A percentile compares a stretch with the other conserved stretches of the same genome.
Evolutionary conservation across 768 basidiomycete species (phyloP).

Genomic region (Hydnum rufescens): DNA sequence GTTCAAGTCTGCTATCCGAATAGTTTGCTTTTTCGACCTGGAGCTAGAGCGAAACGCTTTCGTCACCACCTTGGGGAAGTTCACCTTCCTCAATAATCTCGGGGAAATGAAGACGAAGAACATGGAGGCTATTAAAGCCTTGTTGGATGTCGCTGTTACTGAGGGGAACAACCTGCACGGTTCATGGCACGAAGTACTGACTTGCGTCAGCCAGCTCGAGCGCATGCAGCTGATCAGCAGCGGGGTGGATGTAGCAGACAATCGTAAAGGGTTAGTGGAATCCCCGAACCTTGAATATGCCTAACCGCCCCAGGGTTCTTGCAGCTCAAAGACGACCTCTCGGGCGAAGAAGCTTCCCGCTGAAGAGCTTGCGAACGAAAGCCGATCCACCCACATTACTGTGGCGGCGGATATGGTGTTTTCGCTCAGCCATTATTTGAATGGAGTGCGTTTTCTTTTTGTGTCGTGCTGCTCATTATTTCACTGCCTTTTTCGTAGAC

Average conservation of each 20-base stretch:
- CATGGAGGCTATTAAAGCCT: conserved; percentile 93
- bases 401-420: conserved; percentile 99
- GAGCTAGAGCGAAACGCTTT: conserved; percentile 98
- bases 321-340: conserved; percentile 1
- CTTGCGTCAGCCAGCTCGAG: conserved; percentile 94
- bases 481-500: conserved; percentile 29
- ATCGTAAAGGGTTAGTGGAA: conserved; percentile 58
- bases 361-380: conserved; percentile 92
- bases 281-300: neutral
- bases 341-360: conserved; percentile 32
- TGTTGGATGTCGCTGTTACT: conserved; percentile 86
- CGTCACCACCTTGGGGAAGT: conserved; percentile 87
- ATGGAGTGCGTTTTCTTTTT: conserved; percentile 38
- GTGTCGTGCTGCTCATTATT: neutral
- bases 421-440: conserved; percentile 82
- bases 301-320: neutral
- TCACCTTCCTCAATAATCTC: conserved; percentile 92
- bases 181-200: conserved; percentile 90
- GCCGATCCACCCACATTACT: conserved; percentile 92
- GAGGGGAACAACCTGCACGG: conserved; percentile 93
- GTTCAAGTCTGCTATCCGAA: conserved; percentile 90
- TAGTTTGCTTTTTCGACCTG: conserved; percentile 91
- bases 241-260: conserved; percentile 67
- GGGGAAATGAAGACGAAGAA: conserved; percentile 99
- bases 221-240: conserved; percentile 95